These are phyloP conservation scores for Annulohypoxylon truncatum DNA, from an alignment of 2,329 filamentous ascomycete genomes.

Conservation along the genomic window DNA sequence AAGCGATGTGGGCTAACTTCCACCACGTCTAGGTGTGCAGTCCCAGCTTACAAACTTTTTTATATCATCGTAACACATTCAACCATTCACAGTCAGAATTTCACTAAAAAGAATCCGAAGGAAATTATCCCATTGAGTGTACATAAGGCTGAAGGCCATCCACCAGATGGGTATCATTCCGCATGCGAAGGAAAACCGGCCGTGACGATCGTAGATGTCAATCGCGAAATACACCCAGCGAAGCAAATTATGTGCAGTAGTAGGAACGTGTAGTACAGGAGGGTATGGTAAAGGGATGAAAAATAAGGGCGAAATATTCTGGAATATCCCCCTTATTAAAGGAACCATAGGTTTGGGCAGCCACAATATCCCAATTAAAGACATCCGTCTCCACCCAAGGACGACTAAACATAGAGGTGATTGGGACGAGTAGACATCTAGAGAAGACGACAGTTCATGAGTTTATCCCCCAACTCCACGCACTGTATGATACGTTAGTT, in stretches of 20 bases:
- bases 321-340: slow-evolving; percentile 9
- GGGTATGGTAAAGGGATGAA: not conserved
- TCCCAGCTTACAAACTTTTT: not conserved
- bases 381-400: not conserved
- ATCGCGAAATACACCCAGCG: slow-evolving; percentile 22
- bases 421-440: not conserved
- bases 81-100: not conserved
- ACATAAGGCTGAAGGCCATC: slow-evolving; percentile 32
- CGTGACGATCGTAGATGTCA: slow-evolving; percentile 18
- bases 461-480: not conserved
- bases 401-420: slow-evolving; percentile 1
- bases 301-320: slow-evolving; percentile 24
- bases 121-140: slow-evolving; percentile 27
- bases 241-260: slow-evolving; percentile 23
- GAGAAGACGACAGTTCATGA: not conserved
- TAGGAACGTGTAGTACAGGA: not conserved
- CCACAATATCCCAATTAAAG: slow-evolving; percentile 2
- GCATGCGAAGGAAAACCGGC: slow-evolving; percentile 26
- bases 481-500: not conserved
- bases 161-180: slow-evolving; percentile 40
- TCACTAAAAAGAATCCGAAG: not conserved
- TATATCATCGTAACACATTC: not conserved
- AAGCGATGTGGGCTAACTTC: not conserved
- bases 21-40: not conserved
- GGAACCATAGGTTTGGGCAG: slow-evolving; percentile 5